These are phyloP conservation scores for Xylaria sp. DNA, from an alignment of 2,329 filamentous ascomycete genomes.

Conservation along the genomic window DNA sequence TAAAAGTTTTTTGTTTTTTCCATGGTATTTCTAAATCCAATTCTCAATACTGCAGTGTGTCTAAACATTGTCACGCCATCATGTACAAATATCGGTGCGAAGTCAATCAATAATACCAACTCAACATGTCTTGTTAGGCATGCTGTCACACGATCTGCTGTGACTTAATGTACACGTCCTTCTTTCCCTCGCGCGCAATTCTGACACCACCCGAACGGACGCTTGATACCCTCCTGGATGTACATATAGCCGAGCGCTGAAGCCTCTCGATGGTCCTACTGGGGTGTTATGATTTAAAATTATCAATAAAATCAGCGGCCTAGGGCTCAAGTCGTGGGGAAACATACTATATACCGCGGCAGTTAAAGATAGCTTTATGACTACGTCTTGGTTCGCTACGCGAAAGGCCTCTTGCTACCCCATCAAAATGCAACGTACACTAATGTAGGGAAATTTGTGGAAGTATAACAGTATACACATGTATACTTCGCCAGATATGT, in stretches of 20 bases:
- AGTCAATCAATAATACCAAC: slow-evolving; percentile 8
- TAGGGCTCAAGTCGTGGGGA: neutral
- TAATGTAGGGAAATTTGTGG: neutral
- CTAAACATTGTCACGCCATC: slow-evolving; percentile 16
- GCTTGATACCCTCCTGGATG: slow-evolving; percentile 4
- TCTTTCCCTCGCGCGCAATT: slow-evolving; percentile 6
- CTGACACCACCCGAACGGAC: slow-evolving; percentile 6
- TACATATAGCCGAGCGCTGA: slow-evolving; percentile 25
- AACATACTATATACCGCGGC: slow-evolving; percentile 9
- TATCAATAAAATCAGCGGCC: slow-evolving; percentile 10
- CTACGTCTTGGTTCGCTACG: slow-evolving; percentile 20
- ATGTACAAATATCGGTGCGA: neutral
- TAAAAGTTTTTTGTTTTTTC: slow-evolving; percentile 9
- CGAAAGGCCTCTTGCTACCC: neutral
- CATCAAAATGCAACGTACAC: slow-evolving; percentile 5
- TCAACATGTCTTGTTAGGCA: slow-evolving; percentile 10
- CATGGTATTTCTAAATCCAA: slow-evolving; percentile 5
- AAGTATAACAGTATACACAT: neutral
- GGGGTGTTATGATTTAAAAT: neutral
- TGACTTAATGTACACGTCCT: slow-evolving; percentile 11
- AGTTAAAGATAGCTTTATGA: neutral
- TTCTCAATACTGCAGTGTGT: neutral
- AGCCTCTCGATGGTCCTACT: slow-evolving; percentile 1
- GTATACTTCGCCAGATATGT: neutral
- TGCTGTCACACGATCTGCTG: slow-evolving; percentile 13